phyloP scores from a whole-genome alignment of 2,329 filamentous ascomycete species.

The Epichloe bromicola region DNA sequence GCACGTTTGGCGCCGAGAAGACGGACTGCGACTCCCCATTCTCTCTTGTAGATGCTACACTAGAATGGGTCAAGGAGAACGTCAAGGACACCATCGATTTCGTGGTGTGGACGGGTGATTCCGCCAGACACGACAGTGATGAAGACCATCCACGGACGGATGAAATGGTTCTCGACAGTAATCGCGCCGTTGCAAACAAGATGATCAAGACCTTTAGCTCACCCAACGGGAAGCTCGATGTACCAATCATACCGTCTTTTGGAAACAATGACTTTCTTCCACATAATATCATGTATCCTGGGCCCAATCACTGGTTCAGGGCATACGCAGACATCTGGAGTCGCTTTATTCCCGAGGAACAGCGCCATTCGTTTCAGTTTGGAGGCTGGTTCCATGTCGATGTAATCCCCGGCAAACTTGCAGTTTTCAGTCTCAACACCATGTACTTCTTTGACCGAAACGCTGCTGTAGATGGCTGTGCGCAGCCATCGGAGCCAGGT shows the following conservation, averaged over 20 bases:
- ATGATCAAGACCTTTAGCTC: slow-evolving; percentile 61
- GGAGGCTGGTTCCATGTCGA: slow-evolving; percentile 94
- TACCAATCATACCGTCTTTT: slow-evolving; percentile 80
- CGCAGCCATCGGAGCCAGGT: slow-evolving; percentile 65
- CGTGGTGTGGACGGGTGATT: slow-evolving; percentile 86
- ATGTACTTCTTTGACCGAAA: slow-evolving; percentile 94
- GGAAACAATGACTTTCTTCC: slow-evolving; percentile 97
- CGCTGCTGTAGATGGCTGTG: slow-evolving; percentile 84
- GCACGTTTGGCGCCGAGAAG: slow-evolving; percentile 71
- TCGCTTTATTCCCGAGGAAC: slow-evolving; percentile 79
- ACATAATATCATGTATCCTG: slow-evolving; percentile 80
- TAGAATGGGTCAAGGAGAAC: slow-evolving; percentile 74
- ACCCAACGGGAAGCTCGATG: slow-evolving; percentile 42
- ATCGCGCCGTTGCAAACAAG: slow-evolving; percentile 61
- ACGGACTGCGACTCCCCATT: slow-evolving; percentile 80
- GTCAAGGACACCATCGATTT: slow-evolving; percentile 74
- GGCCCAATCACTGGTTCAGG: slow-evolving; percentile 77
- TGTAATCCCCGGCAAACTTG: slow-evolving; percentile 72
- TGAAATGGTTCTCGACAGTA: slow-evolving; percentile 64
- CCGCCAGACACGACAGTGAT: slow-evolving; percentile 79
- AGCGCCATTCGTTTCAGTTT: slow-evolving; percentile 79
- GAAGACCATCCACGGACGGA: slow-evolving; percentile 63
- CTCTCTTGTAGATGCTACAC: slow-evolving; percentile 72
- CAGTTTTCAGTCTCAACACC: slow-evolving; percentile 90
- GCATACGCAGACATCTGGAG: slow-evolving; percentile 69